These are phyloP conservation scores for Coniochaeta sp. DNA, from an alignment of 2,329 filamentous ascomycete species.

Conservation along the genomic window DNA sequence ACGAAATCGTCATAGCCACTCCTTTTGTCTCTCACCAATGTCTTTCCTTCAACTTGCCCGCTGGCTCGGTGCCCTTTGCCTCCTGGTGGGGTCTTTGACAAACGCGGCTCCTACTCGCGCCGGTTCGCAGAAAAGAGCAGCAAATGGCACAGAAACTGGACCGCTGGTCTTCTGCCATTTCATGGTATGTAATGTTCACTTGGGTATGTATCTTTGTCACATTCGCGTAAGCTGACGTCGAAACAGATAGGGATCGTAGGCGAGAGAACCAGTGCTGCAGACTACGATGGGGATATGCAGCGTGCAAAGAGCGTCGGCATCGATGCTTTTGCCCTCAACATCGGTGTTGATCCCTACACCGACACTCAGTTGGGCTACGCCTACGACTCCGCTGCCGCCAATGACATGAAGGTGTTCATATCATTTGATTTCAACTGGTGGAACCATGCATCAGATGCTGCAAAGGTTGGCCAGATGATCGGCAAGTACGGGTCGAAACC, in stretches of 20 bases:
- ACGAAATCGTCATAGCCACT: neutral
- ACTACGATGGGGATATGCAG: slow-evolving; percentile 10
- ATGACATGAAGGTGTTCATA: slow-evolving; percentile 45
- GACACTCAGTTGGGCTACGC: slow-evolving; percentile 39
- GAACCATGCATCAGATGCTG: slow-evolving; percentile 21
- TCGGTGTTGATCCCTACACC: slow-evolving; percentile 27
- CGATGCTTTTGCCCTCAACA: slow-evolving; percentile 22
- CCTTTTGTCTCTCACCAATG: neutral
- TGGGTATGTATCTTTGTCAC: neutral
- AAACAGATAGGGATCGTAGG: slow-evolving; percentile 8
- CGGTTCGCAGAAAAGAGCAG: neutral
- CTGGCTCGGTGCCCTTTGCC: slow-evolving; percentile 6
- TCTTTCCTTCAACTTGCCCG: slow-evolving; percentile 4
- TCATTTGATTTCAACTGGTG: slow-evolving; percentile 51
- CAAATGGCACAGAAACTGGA: slow-evolving; percentile 1
- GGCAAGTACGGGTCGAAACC: slow-evolving; percentile 32
- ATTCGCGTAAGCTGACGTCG: neutral
- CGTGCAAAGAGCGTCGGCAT: slow-evolving; percentile 14
- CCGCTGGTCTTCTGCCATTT: slow-evolving; percentile 9
- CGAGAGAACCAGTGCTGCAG: slow-evolving; percentile 5
- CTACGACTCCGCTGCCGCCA: slow-evolving; percentile 38
- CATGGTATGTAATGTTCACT: slow-evolving; percentile 3
- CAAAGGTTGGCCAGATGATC: slow-evolving; percentile 34
- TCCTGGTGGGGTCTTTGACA: slow-evolving; percentile 5
- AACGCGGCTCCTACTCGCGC: slow-evolving; percentile 3